Percentiles rank a stretch among this genome's conserved stretches.
Evolutionary conservation across 352 stramenopile genomes (phyloP).

Genomic region (Pythium sp.): DNA sequence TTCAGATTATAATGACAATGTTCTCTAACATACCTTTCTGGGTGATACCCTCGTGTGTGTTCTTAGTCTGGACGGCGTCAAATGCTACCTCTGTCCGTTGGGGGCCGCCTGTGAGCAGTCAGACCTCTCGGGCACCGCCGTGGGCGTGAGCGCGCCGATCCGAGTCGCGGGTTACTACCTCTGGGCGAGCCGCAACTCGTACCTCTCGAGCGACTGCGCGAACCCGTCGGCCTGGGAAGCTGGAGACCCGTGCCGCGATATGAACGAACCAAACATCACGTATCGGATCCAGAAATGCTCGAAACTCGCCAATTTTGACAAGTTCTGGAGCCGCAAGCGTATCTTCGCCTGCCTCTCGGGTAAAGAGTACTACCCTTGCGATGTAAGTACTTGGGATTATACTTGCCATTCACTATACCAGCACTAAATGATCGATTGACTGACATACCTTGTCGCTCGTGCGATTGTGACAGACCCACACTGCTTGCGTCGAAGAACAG

Average conservation of each 20-base stretch:
- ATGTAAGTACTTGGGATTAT: conserved; percentile 31
- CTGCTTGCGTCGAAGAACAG: conserved; percentile 24
- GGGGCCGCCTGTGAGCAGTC: conserved; percentile 46
- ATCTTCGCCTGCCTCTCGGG: conserved; percentile 60
- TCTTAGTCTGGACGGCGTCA: conserved; percentile 55
- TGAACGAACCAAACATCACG: conserved; percentile 28
- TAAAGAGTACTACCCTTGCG: conserved; percentile 60
- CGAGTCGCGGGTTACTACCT: conserved; percentile 49
- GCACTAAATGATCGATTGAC: not conserved
- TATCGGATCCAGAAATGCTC: conserved; percentile 48
- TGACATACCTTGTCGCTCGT: not conserved
- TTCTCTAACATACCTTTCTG: not conserved
- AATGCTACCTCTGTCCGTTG: conserved; percentile 58
- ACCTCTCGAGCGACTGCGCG: conserved; percentile 31
- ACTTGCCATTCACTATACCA: not conserved
- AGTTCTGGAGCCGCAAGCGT: conserved; percentile 51
- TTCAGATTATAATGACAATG: not conserved
- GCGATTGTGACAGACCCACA: conserved; percentile 20
- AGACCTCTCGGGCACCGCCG: conserved; percentile 25
- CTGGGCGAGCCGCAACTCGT: conserved; percentile 37
- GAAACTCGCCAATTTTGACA: conserved; percentile 30
- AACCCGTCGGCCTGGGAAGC: conserved; percentile 35
- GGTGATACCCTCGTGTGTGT: not conserved
- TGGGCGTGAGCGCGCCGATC: conserved; percentile 41
- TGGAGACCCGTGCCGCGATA: conserved; percentile 47